These are phyloP conservation scores for Pseudogymnoascus sp. DNA, from an alignment of 2,329 filamentous ascomycete species.

Conservation along the genomic window DNA sequence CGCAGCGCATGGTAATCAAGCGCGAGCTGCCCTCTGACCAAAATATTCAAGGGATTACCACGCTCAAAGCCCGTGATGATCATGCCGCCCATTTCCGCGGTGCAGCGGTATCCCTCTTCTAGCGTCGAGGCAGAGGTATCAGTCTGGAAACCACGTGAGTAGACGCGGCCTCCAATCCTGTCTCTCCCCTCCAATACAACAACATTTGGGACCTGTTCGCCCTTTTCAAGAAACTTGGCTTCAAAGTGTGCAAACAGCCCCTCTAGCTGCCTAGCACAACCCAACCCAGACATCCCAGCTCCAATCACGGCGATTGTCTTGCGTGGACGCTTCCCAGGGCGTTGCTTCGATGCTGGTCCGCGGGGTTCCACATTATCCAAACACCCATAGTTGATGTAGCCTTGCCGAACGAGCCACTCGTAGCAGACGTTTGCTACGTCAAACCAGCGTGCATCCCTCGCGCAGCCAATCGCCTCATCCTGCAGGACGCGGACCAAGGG, in stretches of 20 bases:
- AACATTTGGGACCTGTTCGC: conserved; percentile 64
- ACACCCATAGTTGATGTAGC: conserved; percentile 96
- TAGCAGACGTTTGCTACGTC: conserved; percentile 81
- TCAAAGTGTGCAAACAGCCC: conserved; percentile 76
- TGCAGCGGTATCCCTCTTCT: conserved; percentile 56
- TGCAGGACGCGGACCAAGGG: conserved; percentile 73
- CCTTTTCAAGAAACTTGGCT: conserved; percentile 54
- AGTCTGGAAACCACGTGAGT: conserved; percentile 63
- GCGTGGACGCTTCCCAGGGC: conserved; percentile 39
- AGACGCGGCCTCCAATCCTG: conserved; percentile 85
- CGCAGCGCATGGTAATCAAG: conserved; percentile 78
- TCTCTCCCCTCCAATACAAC: conserved; percentile 79
- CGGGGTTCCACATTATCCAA: conserved; percentile 51
- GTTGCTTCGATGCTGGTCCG: conserved; percentile 30
- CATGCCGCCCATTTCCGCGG: conserved; percentile 95
- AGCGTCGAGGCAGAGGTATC: conserved; percentile 41
- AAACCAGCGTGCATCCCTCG: conserved; percentile 81
- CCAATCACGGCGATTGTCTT: conserved; percentile 82
- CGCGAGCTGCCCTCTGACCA: conserved; percentile 83
- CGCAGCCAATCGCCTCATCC: conserved; percentile 84
- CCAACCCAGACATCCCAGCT: conserved; percentile 87
- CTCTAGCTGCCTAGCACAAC: conserved; percentile 85
- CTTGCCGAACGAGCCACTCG: conserved; percentile 82
- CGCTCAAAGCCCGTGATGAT: conserved; percentile 96
- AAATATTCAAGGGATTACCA: conserved; percentile 86